Conservation (phyloP, 108 stramenopile species). For the Pinguiococcus pyrenoidosus region DNA sequence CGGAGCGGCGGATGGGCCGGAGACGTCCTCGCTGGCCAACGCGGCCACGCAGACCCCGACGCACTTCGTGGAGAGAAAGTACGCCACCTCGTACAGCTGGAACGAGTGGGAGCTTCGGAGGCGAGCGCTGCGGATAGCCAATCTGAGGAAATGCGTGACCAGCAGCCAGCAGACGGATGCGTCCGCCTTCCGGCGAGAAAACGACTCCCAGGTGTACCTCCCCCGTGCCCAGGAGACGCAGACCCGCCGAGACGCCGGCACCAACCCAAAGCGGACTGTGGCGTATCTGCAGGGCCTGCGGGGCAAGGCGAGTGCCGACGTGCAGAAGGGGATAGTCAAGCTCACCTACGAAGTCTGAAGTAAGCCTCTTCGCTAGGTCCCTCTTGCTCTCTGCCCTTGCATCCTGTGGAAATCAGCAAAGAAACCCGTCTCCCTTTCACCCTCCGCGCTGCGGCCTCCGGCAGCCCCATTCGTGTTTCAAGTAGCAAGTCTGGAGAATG, state of each 20-base stretch:
- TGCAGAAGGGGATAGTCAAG: no score
- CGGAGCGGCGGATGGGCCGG: neutral
- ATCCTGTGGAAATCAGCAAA: no score
- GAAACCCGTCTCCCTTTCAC: no score
- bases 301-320: no score
- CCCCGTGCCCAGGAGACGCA: slow-evolving; percentile 28
- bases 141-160: slow-evolving; percentile 39
- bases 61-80: slow-evolving; percentile 41
- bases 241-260: slow-evolving; percentile 34
- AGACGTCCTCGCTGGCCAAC: slow-evolving; percentile 7
- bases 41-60: slow-evolving; percentile 37
- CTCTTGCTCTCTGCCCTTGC: no score
- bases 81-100: slow-evolving; percentile 39
- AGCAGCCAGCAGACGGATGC: slow-evolving; percentile 35
- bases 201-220: slow-evolving; percentile 30
- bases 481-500: no score
- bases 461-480: no score
- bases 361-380: no score
- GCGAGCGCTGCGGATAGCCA: slow-evolving; percentile 40
- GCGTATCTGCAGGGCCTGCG: no score
- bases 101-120: slow-evolving; percentile 49
- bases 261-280: no score
- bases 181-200: slow-evolving; percentile 45
- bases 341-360: no score
- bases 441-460: no score